A percentile compares a stretch with the other conserved stretches of the same genome.
These are phyloP conservation scores for Sugiyamaella valdiviana DNA, from an alignment of 805 yeast genomes.

Conservation along the genomic window DNA sequence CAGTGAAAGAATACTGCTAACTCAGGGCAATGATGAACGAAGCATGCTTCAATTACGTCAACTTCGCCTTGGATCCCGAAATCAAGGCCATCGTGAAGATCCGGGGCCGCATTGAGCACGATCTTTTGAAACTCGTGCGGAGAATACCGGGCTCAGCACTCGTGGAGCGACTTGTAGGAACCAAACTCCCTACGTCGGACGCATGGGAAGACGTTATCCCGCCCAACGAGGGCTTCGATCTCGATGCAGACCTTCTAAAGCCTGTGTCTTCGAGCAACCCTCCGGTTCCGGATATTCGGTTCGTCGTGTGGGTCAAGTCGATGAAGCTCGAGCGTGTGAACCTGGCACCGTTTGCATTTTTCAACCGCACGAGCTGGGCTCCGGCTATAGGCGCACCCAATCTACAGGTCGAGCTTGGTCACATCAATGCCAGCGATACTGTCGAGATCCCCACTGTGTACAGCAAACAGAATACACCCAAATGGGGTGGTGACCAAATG, in stretches of 20 bases:
- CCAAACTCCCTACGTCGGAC: conserved; percentile 25
- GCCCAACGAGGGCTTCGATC: conserved; percentile 9
- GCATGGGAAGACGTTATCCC: conserved; percentile 17
- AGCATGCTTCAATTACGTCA: conserved; percentile 48
- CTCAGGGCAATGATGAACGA: conserved; percentile 38
- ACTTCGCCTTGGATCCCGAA: conserved; percentile 36
- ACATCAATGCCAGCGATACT: conserved; percentile 26
- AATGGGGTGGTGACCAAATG: conserved; percentile 50
- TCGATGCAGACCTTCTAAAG: conserved; percentile 9
- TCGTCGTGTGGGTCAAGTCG: conserved; percentile 10
- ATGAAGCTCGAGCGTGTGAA: conserved; percentile 17
- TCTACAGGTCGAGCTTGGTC: conserved; percentile 24
- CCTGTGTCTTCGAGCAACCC: conserved; percentile 7
- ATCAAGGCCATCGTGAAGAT: conserved; percentile 51
- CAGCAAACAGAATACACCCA: conserved; percentile 46
- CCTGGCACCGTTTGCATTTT: conserved; percentile 21
- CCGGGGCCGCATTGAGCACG: conserved; percentile 8
- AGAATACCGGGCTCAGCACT: conserved; percentile 26
- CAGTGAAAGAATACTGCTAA: not conserved
- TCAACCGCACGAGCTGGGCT: conserved; percentile 24
- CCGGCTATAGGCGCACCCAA: conserved; percentile 28
- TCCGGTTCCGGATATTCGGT: conserved; percentile 16
- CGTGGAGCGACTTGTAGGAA: not conserved
- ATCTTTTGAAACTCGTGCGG: conserved; percentile 32
- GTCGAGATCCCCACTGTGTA: conserved; percentile 38